These are phyloP conservation scores for Somion occarium DNA, from an alignment of 1,284 basidiomycete species.

Conservation along the genomic window DNA sequence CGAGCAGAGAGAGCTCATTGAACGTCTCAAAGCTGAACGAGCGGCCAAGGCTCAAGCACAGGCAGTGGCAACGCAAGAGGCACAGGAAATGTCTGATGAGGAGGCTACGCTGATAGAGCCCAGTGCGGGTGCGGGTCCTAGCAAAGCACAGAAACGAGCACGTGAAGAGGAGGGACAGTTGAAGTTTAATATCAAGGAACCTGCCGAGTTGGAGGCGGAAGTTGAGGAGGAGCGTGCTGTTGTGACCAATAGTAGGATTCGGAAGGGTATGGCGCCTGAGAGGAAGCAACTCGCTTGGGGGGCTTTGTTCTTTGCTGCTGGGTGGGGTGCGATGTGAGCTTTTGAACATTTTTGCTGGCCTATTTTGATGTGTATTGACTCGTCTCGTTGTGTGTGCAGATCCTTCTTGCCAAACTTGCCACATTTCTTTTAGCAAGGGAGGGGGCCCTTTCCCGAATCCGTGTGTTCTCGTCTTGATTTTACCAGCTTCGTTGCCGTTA, in stretches of 20 bases:
- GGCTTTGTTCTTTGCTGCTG: constrained; percentile 66
- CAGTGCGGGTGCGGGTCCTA: constrained; percentile 5
- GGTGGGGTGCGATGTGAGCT: constrained; percentile 59
- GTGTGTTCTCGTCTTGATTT: too few species aligned
- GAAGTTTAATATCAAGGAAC: constrained; percentile 59
- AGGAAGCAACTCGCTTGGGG: constrained; percentile 74
- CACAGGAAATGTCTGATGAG: constrained; percentile 19
- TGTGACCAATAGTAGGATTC: constrained; percentile 53
- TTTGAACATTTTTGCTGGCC: constrained; percentile 2
- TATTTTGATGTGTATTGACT: constrained; percentile 6
- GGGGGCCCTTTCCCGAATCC: too few species aligned
- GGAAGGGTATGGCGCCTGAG: constrained; percentile 48
- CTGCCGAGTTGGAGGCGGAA: constrained; percentile 24
- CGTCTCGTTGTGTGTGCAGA: too few species aligned
- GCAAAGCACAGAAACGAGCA: constrained; percentile 34
- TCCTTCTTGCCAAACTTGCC: constrained; percentile 12
- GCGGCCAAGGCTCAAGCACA: constrained; percentile 38
- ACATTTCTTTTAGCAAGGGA: constrained; percentile 12
- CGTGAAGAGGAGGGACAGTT: constrained; percentile 46
- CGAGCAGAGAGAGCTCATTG: constrained; percentile 69
- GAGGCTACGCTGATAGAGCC: constrained; percentile 21
- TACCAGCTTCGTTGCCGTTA: too few species aligned
- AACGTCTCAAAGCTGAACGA: constrained; percentile 55
- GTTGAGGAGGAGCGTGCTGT: constrained; percentile 54
- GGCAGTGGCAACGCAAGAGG: constrained; percentile 23